These are phyloP conservation scores for Alternaria longipes DNA, from an alignment of 2,329 filamentous ascomycete species.

Conservation along the genomic window DNA sequence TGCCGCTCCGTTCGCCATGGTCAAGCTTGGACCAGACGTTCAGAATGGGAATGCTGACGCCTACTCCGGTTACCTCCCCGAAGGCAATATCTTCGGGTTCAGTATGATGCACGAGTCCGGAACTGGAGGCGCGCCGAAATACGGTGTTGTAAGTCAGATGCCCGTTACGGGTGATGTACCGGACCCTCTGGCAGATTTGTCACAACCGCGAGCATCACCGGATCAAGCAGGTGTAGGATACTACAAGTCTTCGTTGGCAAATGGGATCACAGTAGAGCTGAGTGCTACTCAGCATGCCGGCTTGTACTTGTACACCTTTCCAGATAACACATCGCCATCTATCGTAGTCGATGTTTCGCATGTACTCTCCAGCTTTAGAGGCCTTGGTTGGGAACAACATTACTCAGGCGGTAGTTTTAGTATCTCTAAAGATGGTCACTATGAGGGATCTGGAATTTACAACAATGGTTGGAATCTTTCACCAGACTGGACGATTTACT, in stretches of 20 bases:
- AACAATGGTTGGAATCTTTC: conserved; percentile 73
- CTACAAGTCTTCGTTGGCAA: conserved; percentile 65
- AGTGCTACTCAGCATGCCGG: conserved; percentile 66
- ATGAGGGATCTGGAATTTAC: conserved; percentile 69
- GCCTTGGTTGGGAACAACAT: conserved; percentile 68
- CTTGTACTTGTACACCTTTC: conserved; percentile 68
- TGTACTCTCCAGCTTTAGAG: conserved; percentile 67
- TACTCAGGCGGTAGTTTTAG: conserved; percentile 69
- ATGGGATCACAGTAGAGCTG: conserved; percentile 66
- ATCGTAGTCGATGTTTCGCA: conserved; percentile 73
- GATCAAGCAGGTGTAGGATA: conserved; percentile 69
- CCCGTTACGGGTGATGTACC: conserved; percentile 38
- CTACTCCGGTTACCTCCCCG: conserved; percentile 47
- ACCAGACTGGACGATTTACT: conserved; percentile 69
- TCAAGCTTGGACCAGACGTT: conserved; percentile 50
- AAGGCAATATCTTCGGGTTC: conserved; percentile 47
- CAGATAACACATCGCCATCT: conserved; percentile 51
- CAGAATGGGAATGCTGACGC: conserved; percentile 42
- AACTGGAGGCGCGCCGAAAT: conserved; percentile 48
- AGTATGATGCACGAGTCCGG: conserved; percentile 50
- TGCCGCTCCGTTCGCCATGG: conserved; percentile 49
- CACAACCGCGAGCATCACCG: conserved; percentile 59
- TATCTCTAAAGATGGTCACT: conserved; percentile 62
- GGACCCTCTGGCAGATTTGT: conserved; percentile 65
- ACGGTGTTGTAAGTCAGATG: conserved; percentile 50